These are phyloP conservation scores for Pythium utonaiense DNA, from an alignment of 352 stramenopile species.

Conservation along the genomic window DNA sequence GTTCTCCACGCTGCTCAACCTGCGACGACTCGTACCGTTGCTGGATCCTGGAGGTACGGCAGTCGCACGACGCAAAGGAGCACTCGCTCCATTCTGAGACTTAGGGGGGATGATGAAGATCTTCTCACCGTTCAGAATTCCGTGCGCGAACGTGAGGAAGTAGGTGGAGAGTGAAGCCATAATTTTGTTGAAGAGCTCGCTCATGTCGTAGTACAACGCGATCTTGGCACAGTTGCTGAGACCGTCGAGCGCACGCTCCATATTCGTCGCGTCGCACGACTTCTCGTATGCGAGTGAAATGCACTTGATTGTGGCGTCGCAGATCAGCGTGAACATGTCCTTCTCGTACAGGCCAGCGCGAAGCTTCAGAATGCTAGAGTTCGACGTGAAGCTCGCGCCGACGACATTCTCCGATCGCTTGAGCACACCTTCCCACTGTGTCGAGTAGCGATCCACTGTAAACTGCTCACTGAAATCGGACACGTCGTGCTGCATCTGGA, in stretches of 20 bases:
- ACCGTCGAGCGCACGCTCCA: constrained; percentile 78
- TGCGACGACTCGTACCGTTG: constrained; percentile 2
- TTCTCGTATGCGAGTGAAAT: constrained; percentile 82
- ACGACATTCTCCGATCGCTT: constrained; percentile 87
- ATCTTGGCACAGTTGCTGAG: constrained; percentile 84
- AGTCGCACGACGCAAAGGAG: constrained; percentile 10
- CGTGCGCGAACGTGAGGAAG: constrained; percentile 82
- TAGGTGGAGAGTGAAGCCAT: constrained; percentile 78
- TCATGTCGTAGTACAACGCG: constrained; percentile 82
- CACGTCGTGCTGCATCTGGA: constrained; percentile 88
- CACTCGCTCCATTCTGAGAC: constrained; percentile 22
- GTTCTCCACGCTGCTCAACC: constrained; percentile 13
- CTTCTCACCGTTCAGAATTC: constrained; percentile 80
- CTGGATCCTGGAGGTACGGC: not conserved
- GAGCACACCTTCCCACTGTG: constrained; percentile 83
- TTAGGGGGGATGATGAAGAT: constrained; percentile 69
- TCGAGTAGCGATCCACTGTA: constrained; percentile 82
- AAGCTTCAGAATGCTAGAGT: constrained; percentile 81
- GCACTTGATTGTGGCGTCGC: constrained; percentile 74
- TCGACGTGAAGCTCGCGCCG: constrained; percentile 83
- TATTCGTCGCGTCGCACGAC: constrained; percentile 79
- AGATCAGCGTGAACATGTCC: constrained; percentile 86
- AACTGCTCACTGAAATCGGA: constrained; percentile 77
- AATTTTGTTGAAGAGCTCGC: constrained; percentile 77
- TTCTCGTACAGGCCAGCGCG: constrained; percentile 82